phyloP scores from a whole-genome alignment of 2,329 filamentous ascomycete genomes.

The Hypoxylon sp. region DNA sequence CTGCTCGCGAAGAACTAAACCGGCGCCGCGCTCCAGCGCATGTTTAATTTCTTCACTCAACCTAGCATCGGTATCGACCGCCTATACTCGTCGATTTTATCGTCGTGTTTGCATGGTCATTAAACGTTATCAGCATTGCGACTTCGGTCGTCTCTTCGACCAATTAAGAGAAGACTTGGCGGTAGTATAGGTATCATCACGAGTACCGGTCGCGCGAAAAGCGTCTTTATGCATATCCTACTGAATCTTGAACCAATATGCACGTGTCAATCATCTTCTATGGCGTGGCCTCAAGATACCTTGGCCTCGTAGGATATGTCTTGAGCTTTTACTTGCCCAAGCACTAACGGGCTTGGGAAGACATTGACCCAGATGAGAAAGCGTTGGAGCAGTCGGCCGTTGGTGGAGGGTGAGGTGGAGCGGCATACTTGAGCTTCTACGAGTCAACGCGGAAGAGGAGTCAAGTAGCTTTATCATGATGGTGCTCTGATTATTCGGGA shows the following conservation, averaged over 20 bases:
- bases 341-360: slow-evolving; percentile 40
- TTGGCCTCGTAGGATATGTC: slow-evolving; percentile 51
- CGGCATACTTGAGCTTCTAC: slow-evolving; percentile 26
- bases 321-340: slow-evolving; percentile 43
- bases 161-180: slow-evolving; percentile 29
- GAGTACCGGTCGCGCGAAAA: slow-evolving; percentile 36
- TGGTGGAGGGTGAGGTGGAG: slow-evolving; percentile 30
- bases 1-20: slow-evolving; percentile 44
- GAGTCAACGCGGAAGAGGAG: slow-evolving; percentile 28
- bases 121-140: slow-evolving; percentile 30
- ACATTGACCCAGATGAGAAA: slow-evolving; percentile 43
- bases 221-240: slow-evolving; percentile 40
- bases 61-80: slow-evolving; percentile 44
- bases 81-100: slow-evolving; percentile 38
- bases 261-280: slow-evolving; percentile 47
- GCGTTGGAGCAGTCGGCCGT: slow-evolving; percentile 47
- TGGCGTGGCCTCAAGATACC: slow-evolving; percentile 42
- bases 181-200: slow-evolving; percentile 33
- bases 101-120: slow-evolving; percentile 38
- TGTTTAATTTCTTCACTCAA: slow-evolving; percentile 47
- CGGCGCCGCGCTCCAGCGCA: slow-evolving; percentile 50
- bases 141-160: slow-evolving; percentile 23
- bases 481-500: slow-evolving; percentile 35
- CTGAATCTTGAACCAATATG: slow-evolving; percentile 47
- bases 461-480: slow-evolving; percentile 40